Evolutionary conservation across 1,284 basidiomycete species (phyloP).

Genomic region (Cutaneotrichosporon mucoides): DNA sequence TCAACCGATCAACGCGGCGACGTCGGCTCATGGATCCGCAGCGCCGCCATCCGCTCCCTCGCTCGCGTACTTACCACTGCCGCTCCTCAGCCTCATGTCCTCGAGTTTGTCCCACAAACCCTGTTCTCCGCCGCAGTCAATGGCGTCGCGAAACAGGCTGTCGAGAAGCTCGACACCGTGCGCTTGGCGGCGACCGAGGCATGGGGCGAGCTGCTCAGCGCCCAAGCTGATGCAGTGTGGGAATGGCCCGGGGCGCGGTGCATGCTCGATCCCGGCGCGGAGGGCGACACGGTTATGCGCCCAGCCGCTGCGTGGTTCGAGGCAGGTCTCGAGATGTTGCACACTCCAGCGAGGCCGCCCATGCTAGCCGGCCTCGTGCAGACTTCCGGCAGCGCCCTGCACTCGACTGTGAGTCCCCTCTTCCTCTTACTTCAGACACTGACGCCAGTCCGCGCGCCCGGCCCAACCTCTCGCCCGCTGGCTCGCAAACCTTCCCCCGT

Average conservation of each 20-base stretch:
- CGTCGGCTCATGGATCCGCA: slow-evolving; percentile 93
- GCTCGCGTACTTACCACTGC: slow-evolving; percentile 22
- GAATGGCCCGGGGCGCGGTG: slow-evolving; percentile 9
- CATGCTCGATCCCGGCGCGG: background rate
- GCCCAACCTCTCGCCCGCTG: slow-evolving; percentile 58
- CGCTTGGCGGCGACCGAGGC: slow-evolving; percentile 71
- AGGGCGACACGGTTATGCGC: background rate
- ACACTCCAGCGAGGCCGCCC: slow-evolving; percentile 29
- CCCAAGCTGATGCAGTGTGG: slow-evolving; percentile 8
- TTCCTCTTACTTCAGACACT: slow-evolving; percentile 2
- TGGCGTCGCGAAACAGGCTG: slow-evolving; percentile 77
- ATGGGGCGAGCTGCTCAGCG: slow-evolving; percentile 30
- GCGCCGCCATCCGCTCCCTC: slow-evolving; percentile 59
- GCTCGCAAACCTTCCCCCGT: slow-evolving; percentile 44
- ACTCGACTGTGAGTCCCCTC: slow-evolving; percentile 63
- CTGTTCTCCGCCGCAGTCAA: slow-evolving; percentile 50
- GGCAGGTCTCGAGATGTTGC: slow-evolving; percentile 8
- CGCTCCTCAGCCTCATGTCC: background rate
- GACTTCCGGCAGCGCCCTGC: slow-evolving; percentile 72
- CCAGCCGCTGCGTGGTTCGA: slow-evolving; percentile 11
- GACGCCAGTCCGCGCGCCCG: slow-evolving; percentile 64
- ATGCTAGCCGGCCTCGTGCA: slow-evolving; percentile 69
- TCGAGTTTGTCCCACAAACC: no score
- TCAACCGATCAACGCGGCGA: slow-evolving; percentile 92
- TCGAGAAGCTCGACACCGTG: slow-evolving; percentile 87